Percentiles rank a stretch among this genome's conserved stretches.
Conservation (phyloP, 805 yeast genomes). For the Candida suzukii region DNA sequence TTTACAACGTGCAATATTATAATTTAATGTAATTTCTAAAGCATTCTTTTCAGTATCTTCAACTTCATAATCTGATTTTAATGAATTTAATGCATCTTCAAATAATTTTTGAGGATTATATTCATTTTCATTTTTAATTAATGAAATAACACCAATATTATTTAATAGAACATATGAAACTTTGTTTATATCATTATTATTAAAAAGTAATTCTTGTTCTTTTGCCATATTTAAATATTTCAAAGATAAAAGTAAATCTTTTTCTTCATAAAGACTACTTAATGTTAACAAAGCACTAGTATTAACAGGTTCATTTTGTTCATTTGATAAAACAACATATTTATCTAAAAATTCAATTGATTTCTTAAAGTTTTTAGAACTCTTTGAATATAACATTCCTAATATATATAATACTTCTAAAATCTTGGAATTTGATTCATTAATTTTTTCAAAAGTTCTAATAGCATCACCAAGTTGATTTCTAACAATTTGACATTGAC, state of each 20-base stretch:
- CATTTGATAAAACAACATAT: slow-evolving; percentile 57
- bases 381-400: slow-evolving; percentile 66
- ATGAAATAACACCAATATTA: slow-evolving; percentile 80
- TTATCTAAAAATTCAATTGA: slow-evolving; percentile 64
- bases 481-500: slow-evolving; percentile 74
- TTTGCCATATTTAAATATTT: slow-evolving; percentile 39
- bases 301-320: slow-evolving; percentile 49
- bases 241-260: slow-evolving; percentile 61
- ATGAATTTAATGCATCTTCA: slow-evolving; percentile 31
- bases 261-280: slow-evolving; percentile 62
- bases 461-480: slow-evolving; percentile 77
- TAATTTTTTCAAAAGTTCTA: slow-evolving; percentile 71
- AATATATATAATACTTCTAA: slow-evolving; percentile 69
- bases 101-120: slow-evolving; percentile 49
- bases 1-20: slow-evolving; percentile 71
- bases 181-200: slow-evolving; percentile 33
- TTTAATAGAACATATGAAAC: slow-evolving; percentile 59
- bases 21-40: slow-evolving; percentile 41
- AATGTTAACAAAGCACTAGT: slow-evolving; percentile 62
- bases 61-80: slow-evolving; percentile 11
- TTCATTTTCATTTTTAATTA: slow-evolving; percentile 34
- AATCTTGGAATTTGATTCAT: slow-evolving; percentile 58
- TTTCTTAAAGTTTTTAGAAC: slow-evolving; percentile 27
- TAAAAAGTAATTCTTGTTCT: slow-evolving; percentile 38
- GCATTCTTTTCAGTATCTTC: slow-evolving; percentile 16